A percentile compares a stretch with the other conserved stretches of the same genome.
phyloP scores from a whole-genome alignment of 2,329 filamentous ascomycete genomes.

The Atkinsonella texensis region DNA sequence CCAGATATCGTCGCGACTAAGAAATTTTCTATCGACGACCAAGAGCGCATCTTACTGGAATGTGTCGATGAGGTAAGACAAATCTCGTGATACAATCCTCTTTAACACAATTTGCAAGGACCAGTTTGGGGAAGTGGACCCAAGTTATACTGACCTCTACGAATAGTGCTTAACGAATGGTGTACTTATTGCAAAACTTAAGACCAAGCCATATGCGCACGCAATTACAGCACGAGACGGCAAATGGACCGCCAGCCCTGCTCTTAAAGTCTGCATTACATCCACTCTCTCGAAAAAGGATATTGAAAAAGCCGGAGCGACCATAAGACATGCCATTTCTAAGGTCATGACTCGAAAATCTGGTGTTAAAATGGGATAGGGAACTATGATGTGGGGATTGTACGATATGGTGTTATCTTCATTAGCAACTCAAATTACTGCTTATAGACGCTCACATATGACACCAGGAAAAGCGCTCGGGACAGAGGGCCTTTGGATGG shows the following conservation, averaged over 20 bases:
- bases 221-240: conserved; percentile 56
- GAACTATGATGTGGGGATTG: neutral
- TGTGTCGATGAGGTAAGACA: conserved; percentile 85
- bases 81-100: neutral
- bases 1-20: conserved; percentile 64
- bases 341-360: conserved; percentile 68
- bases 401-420: neutral
- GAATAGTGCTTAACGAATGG: conserved; percentile 68
- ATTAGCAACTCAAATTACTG: neutral
- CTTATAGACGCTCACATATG: neutral
- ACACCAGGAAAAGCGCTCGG: neutral
- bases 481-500: too few species aligned
- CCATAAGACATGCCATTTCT: conserved; percentile 83
- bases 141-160: neutral
- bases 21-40: conserved; percentile 58
- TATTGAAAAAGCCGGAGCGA: conserved; percentile 82
- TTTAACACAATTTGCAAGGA: neutral
- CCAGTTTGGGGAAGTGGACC: neutral
- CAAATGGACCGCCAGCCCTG: conserved; percentile 60
- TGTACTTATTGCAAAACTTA: conserved; percentile 79
- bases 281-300: conserved; percentile 85
- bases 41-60: conserved; percentile 77
- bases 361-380: conserved; percentile 23
- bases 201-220: conserved; percentile 56
- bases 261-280: conserved; percentile 84